These are phyloP conservation scores for Peronospora belbahrii DNA, from an alignment of 352 stramenopile species.

Conservation along the genomic window DNA sequence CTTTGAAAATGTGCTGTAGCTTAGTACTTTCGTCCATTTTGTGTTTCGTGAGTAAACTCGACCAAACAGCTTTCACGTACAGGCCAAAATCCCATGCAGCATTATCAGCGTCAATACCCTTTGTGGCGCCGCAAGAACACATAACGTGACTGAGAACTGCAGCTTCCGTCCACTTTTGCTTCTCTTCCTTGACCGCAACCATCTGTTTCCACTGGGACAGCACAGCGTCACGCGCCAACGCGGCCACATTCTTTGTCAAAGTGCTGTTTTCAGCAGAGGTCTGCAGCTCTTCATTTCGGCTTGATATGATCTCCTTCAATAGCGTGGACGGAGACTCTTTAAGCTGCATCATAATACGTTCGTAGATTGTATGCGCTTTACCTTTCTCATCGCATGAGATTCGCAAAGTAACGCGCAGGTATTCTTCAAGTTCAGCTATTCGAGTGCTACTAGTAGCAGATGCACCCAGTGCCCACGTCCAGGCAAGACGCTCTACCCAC, in stretches of 20 bases:
- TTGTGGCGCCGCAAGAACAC: not conserved
- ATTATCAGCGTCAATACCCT: not conserved
- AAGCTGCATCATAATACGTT: constrained; percentile 20
- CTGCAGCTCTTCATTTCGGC: constrained; percentile 14
- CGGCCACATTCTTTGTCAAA: not conserved
- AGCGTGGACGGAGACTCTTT: constrained; percentile 25
- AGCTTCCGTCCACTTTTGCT: constrained; percentile 28
- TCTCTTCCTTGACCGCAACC: constrained; percentile 16
- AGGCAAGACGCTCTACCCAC: constrained; percentile 20
- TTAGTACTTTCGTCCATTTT: constrained; percentile 2
- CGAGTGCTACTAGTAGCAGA: constrained; percentile 1
- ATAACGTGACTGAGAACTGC: constrained; percentile 39
- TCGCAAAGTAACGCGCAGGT: constrained; percentile 8
- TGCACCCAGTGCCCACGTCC: constrained; percentile 18
- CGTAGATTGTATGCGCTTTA: constrained; percentile 9
- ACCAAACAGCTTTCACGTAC: constrained; percentile 43
- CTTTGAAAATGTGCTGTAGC: constrained; percentile 15
- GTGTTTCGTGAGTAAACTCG: constrained; percentile 16
- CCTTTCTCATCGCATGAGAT: not conserved
- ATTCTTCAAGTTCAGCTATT: constrained; percentile 8
- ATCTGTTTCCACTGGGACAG: constrained; percentile 22
- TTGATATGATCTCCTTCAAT: constrained; percentile 27
- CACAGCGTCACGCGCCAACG: constrained; percentile 13
- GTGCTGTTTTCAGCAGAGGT: constrained; percentile 7
- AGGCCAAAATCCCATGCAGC: constrained; percentile 38